Evolutionary conservation across 2,329 filamentous ascomycete species (phyloP), one percentile per base, ranked within the genome.

Genomic region (Pestalotiopsis sp.): DNA sequence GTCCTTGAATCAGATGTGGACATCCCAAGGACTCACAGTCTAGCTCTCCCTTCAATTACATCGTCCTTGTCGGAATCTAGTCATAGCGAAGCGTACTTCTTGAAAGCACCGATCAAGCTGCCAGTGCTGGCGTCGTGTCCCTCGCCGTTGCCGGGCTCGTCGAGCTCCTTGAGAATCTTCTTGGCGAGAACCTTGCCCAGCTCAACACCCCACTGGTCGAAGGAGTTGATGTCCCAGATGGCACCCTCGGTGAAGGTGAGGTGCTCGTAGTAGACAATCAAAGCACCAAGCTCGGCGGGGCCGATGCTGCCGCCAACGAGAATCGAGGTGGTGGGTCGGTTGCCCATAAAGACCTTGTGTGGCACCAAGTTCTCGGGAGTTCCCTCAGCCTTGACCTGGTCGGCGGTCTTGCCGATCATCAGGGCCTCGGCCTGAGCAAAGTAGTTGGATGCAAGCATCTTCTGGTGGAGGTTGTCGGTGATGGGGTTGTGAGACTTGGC

Each of bases 141-240:
- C 69, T 85, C 84, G 67, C 90, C 90, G 75, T 89, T 90, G 70
- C 89, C 93, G n/a, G 87, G 82, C 78, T 91, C 87, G 73, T 98
- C 94, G 69, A 99, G 88, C 87, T 99, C 96, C 77, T 83, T 82
- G 75, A 93, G 91, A 72, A 95, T 94, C 85, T 94, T 95, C 91
- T 95, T 98, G 71, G 96, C 96, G 73, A 99, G 86, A 56, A 92
- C 91, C 91, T 99, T 99, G 81, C 96, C 96, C 71, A 99, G 86
- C 87, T 99, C 96, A 59, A 99, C 96, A 84, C 96, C 96, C 96
- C 96, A 99, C 87, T 99, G 96, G 85, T 99, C 96, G 80, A 98
- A 99, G 78, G 92, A 94, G 90, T 99, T 99, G 87, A 99, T 97
- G 85, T 98, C 97, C 96, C 96, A 99, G 80, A 99, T 87, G 66